phyloP scores from a whole-genome alignment of 2,329 filamentous ascomycete species.

The Emmonsia crescens region DNA sequence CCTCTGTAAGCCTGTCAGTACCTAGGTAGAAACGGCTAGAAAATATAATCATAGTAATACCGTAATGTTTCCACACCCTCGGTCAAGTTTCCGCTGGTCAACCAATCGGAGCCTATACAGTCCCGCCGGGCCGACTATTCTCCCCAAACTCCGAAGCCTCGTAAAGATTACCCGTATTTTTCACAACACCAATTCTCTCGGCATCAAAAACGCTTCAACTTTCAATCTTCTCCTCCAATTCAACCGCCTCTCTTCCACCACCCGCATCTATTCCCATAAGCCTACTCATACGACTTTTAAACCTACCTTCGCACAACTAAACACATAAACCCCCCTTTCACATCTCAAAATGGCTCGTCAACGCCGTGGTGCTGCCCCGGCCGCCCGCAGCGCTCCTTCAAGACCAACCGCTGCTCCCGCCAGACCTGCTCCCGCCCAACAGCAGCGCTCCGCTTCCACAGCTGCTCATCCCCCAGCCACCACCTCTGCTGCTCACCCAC shows the following conservation, averaged over 20 bases:
- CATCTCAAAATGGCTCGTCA: slow-evolving; percentile 60
- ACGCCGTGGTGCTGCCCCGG: slow-evolving; percentile 52
- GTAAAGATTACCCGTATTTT: slow-evolving; percentile 7
- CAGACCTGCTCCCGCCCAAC: slow-evolving; percentile 43
- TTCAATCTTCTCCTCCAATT: not conserved
- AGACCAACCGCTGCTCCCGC: slow-evolving; percentile 55
- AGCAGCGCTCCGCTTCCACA: slow-evolving; percentile 59
- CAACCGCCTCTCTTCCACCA: not conserved
- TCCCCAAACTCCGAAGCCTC: not conserved
- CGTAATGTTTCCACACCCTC: not conserved
- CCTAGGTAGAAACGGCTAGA: not conserved
- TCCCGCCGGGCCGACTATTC: slow-evolving; percentile 8
- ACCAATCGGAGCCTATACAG: slow-evolving; percentile 6
- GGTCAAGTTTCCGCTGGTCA: not conserved
- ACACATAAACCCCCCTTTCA: slow-evolving; percentile 8
- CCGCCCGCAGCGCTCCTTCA: slow-evolving; percentile 47
- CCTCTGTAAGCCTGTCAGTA: not conserved
- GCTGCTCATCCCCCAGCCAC: slow-evolving; percentile 46
- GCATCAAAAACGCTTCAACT: not conserved
- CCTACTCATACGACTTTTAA: not conserved
- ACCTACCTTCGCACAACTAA: not conserved
- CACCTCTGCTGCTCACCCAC: slow-evolving; percentile 51
- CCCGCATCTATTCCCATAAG: not conserved
- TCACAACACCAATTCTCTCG: not conserved
- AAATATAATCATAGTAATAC: not conserved